Conservation (phyloP, 176 grass and related monocot species). For the Musa acuminata region DNA sequence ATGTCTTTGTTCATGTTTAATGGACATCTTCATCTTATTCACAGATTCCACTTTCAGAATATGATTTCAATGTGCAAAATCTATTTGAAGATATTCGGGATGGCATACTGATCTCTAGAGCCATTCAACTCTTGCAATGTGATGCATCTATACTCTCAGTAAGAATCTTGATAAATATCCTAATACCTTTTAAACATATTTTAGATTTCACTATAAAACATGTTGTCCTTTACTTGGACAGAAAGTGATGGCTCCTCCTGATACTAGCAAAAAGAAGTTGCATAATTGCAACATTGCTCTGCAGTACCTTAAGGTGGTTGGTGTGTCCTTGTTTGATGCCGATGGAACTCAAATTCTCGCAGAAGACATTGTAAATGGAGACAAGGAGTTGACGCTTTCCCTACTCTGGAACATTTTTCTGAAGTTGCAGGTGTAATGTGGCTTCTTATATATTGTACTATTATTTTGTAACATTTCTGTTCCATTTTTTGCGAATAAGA, state of each 20-base stretch:
- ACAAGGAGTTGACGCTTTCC: constrained; percentile 51
- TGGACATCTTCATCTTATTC: not conserved
- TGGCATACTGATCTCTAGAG: constrained; percentile 55
- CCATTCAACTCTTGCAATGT: constrained; percentile 42
- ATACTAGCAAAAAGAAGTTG: constrained; percentile 53
- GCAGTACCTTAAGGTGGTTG: constrained; percentile 35
- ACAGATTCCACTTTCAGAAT: constrained; percentile 46
- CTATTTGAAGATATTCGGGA: constrained; percentile 66
- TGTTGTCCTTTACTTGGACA: constrained; percentile 8
- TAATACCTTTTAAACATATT: constrained; percentile 4
- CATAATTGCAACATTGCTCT: constrained; percentile 42
- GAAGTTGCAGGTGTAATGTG: constrained; percentile 4
- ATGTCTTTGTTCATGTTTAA: not conserved
- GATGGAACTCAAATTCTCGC: constrained; percentile 40
- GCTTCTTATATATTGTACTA: not conserved
- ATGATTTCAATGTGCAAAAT: constrained; percentile 46
- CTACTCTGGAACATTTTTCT: constrained; percentile 53
- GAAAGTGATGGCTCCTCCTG: constrained; percentile 45
- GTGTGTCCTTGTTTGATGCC: constrained; percentile 33
- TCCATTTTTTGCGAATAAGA: not conserved
- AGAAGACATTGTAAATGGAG: constrained; percentile 45
- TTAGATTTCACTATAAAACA: not conserved
- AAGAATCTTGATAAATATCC: constrained; percentile 1
- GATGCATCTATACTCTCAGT: constrained; percentile 47
- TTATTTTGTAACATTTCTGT: not conserved